Evolutionary conservation across 495 filamentous ascomycete genomes (phyloP), one percentile per base, ranked within the genome.

Genomic region (Podospora appendiculata): DNA sequence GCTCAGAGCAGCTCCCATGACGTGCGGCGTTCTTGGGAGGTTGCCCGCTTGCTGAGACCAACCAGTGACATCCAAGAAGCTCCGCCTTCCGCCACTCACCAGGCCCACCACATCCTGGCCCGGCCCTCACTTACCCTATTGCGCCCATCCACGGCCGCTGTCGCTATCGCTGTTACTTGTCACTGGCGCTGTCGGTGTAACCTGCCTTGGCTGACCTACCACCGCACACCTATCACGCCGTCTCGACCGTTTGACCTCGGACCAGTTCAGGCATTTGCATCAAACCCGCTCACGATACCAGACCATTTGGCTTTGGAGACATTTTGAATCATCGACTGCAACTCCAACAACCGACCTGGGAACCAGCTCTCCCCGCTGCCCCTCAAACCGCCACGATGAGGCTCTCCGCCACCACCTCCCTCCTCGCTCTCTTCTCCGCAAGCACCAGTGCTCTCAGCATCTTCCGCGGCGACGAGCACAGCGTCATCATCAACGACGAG

Each of bases 361-460:
- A 25, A 25, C 25, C 25, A 25, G n/a, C 18, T 7, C 17, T 14
- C 39, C 19, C 41, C 13, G 46, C 52, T 53, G 45, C 53, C 32
- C 39, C 52, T 58, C 41, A 52, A 50, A 54, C 41, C 48, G 33
- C 33, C 57, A 52, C 58, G 52, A 76, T 76, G 73, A 70, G 61
- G 60, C 59, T 73, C 62, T 66, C 72, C 55, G 59, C 69, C n/a
- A 47, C 65, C 46, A 57, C 63, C 51, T 45, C 72, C 58, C 71
- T 67, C 41, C 38, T 72, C 57, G 71, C 67, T 33, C 38, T 69
- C 47, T 56, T 71, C 50, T 65, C 70, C 49, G 65, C 65, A 50
- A 57, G 57, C 56, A 71, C 58, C 57, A 68, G 55, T 58, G 70
- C 68, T 19, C 61, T 69, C 48, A 70, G 65, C 64, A 60, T 71